Evolutionary conservation across 805 yeast species (phyloP), one percentile per base, ranked within the genome.

Genomic region (Kodamaea laetipori): DNA sequence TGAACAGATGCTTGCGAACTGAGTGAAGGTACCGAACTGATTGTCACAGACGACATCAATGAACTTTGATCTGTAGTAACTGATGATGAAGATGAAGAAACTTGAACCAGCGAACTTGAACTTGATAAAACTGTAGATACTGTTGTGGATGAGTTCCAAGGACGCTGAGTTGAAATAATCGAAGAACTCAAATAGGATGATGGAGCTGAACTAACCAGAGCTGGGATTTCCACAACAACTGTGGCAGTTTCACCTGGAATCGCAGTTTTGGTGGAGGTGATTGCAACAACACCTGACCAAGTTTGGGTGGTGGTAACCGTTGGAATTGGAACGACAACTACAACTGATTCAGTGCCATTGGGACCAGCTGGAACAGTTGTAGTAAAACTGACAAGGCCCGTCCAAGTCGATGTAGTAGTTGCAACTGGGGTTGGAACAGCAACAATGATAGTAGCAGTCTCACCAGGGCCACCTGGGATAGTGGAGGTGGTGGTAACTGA

Each of bases 401-500:
- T 44, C 51, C 23, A 44, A n/a, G 23, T 41, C 2, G 34, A 11
- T 8, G 39, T 13, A 11, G 10, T 21, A 6, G 50, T 50, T 17
- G 21, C 13, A 4, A 36, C 23, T 1, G 39, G 19, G 3, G 41
- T 17, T 12, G 50, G 31, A 3, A 25, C 39, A 12, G 48, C 45
- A 18, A 9, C 39, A 15, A n/a, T 40, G 39, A 18, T 43, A n/a
- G 44, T 40, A 6, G 12, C 38, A 25, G 43, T 40, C 7, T 26
- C 32, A 23, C 41, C 41, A 17, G 35, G 41, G n/a, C 23, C 6
- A 7, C 39, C 23, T 6, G 62, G 60, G 13, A 55, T 55, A 16
- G 46, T 47, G 16, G 56, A 58, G 16, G 45, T 53, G 21, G 54
- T 56, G 2, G 62, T 58, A 37, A 37, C 51, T 7, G 62, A 57